Percentiles rank a stretch among this genome's conserved stretches.
Conservation (phyloP, 768 basidiomycete genomes). For the Panellus pusillus region DNA sequence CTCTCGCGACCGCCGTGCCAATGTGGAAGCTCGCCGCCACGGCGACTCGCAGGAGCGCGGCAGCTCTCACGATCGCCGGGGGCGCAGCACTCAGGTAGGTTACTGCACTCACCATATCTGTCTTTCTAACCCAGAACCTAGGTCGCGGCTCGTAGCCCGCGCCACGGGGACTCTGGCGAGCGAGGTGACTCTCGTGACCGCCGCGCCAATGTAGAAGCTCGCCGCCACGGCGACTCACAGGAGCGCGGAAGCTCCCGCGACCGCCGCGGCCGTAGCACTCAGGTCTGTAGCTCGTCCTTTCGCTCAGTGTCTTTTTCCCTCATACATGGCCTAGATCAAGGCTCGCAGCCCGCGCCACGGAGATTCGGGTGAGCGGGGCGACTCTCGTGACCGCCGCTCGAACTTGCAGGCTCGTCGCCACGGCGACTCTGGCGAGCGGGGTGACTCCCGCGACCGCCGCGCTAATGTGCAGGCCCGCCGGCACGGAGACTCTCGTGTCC, state of each 20-base stretch:
- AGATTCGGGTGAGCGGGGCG: not conserved
- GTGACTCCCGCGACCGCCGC: not conserved
- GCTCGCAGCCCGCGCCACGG: slow-evolving; percentile 6
- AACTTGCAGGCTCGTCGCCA: not conserved
- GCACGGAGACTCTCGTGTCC: slow-evolving; percentile 8
- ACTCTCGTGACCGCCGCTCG: not conserved
- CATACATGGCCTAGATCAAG: not conserved
- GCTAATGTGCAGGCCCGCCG: not conserved
- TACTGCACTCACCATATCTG: no score
- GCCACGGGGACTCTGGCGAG: not conserved
- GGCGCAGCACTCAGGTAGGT: no score
- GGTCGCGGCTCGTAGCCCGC: slow-evolving; percentile 5
- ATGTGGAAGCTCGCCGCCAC: slow-evolving; percentile 3
- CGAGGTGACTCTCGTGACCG: not conserved
- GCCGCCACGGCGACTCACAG: not conserved
- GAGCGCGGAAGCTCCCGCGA: no score
- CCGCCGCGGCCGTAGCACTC: not conserved
- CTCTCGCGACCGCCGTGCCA: slow-evolving; percentile 1
- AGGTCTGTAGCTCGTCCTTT: no score
- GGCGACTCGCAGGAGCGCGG: not conserved
- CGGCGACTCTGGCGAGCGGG: not conserved
- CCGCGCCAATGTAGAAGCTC: slow-evolving; percentile 1
- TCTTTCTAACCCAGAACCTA: not conserved
- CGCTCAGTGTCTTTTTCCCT: not conserved
- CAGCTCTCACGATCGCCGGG: not conserved